A percentile compares a stretch with the other conserved stretches of the same genome.
Evolutionary conservation across 495 filamentous ascomycete species (phyloP).

Genomic region (Aspergillus conjunctus): DNA sequence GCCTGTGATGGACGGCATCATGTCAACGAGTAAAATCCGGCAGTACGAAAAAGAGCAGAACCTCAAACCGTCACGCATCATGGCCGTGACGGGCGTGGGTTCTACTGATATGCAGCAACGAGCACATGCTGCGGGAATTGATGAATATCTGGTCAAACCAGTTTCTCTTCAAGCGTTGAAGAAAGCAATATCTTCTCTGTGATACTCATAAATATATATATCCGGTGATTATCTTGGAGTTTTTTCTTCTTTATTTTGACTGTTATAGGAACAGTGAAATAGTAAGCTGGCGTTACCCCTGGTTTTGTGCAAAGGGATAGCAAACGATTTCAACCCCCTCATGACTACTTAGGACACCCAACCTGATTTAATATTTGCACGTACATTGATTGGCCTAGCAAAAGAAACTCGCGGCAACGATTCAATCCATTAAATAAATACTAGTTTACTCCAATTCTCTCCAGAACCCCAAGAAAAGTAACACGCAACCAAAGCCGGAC

Average conservation of each 20-base stretch:
- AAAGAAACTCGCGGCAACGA: no score
- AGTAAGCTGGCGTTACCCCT: no score
- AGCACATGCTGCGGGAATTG: constrained; percentile 38
- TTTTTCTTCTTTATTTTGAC: background rate
- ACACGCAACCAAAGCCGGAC: no score
- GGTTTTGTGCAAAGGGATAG: no score
- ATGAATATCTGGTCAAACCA: constrained; percentile 45
- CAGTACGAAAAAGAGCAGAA: constrained; percentile 23
- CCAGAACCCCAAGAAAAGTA: no score
- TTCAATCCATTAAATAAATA: no score
- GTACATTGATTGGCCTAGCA: no score
- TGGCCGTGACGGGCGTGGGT: constrained; percentile 42
- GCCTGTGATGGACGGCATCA: constrained; percentile 31
- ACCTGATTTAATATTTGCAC: no score
- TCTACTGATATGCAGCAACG: constrained; percentile 33
- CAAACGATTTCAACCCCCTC: no score
- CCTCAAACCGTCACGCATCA: constrained; percentile 22
- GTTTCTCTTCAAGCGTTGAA: constrained; percentile 36
- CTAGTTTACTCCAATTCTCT: no score
- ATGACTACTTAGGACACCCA: no score
- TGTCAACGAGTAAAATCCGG: constrained; percentile 28
- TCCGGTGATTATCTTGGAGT: background rate
- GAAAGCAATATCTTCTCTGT: constrained; percentile 19
- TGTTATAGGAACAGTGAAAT: background rate
- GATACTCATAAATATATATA: background rate